A percentile compares a stretch with the other conserved stretches of the same genome.
These are phyloP conservation scores for Trichophyton verrucosum DNA, from an alignment of 2,329 filamentous ascomycete species.

Conservation along the genomic window DNA sequence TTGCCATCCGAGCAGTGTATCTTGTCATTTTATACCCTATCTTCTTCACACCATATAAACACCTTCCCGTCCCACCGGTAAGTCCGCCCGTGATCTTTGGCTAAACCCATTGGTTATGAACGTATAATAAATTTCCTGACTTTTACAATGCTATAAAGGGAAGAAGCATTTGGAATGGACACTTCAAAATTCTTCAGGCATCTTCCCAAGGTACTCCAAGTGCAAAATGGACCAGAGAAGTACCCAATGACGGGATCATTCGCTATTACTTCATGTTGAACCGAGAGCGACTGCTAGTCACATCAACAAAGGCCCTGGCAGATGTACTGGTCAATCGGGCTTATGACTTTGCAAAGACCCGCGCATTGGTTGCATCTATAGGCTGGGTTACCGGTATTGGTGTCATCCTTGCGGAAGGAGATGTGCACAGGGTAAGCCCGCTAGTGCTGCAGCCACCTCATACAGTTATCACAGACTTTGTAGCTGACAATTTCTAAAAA, in stretches of 20 bases:
- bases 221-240: conserved; percentile 41
- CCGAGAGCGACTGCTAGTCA: conserved; percentile 49
- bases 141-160: conserved; percentile 16
- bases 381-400: conserved; percentile 31
- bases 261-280: conserved; percentile 54
- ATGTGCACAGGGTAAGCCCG: conserved; percentile 58
- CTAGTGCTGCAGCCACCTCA: neutral
- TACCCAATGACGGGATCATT: conserved; percentile 58
- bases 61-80: conserved; percentile 44
- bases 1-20: conserved; percentile 16
- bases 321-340: conserved; percentile 57
- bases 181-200: conserved; percentile 27
- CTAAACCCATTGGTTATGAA: neutral
- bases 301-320: conserved; percentile 51
- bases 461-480: neutral
- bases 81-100: conserved; percentile 13
- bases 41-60: conserved; percentile 45
- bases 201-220: conserved; percentile 30
- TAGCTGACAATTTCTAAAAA: conserved; percentile 11
- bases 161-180: conserved; percentile 36
- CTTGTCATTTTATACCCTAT: conserved; percentile 44
- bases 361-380: conserved; percentile 32
- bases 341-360: conserved; percentile 59
- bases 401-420: conserved; percentile 67
- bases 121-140: neutral